Conservation (phyloP, 345 rosid species). For the Salix udensis region DNA sequence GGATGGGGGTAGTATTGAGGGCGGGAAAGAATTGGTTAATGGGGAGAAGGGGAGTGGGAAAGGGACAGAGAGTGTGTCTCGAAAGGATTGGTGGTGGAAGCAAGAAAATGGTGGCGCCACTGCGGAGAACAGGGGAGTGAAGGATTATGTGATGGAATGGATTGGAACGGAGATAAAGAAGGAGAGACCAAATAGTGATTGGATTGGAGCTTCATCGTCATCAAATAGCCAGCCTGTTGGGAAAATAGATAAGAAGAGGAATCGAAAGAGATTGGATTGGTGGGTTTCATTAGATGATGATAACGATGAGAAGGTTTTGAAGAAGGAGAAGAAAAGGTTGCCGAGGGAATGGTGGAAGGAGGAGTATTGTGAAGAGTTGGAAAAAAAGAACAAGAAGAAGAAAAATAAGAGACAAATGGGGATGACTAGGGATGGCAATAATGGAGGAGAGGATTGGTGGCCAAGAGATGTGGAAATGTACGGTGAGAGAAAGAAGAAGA, state of each 20-base stretch:
- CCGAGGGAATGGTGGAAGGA: slow-evolving; percentile 99
- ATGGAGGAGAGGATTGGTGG: slow-evolving; percentile 54
- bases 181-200: slow-evolving; percentile 71
- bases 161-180: slow-evolving; percentile 76
- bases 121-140: slow-evolving; percentile 45
- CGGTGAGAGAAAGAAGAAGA: slow-evolving; percentile 49
- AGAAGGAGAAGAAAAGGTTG: slow-evolving; percentile 61
- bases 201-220: slow-evolving; percentile 49
- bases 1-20: slow-evolving; percentile 42
- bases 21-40: slow-evolving; percentile 36
- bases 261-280: slow-evolving; percentile 68
- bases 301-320: slow-evolving; percentile 40
- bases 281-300: slow-evolving; percentile 82
- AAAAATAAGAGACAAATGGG: slow-evolving; percentile 44
- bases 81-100: slow-evolving; percentile 79
- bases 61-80: slow-evolving; percentile 37
- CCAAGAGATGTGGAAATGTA: slow-evolving; percentile 50
- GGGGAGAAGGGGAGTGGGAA: background rate
- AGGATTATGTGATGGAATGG: slow-evolving; percentile 92
- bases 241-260: slow-evolving; percentile 48
- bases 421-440: slow-evolving; percentile 27
- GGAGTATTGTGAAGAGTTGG: slow-evolving; percentile 77
- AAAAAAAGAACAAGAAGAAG: slow-evolving; percentile 58
- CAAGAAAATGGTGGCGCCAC: slow-evolving; percentile 21
- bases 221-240: slow-evolving; percentile 16